Percentiles rank a stretch among this genome's conserved stretches.
Conservation (phyloP, 2,329 filamentous ascomycete genomes). For the Calonectria pteridis region DNA sequence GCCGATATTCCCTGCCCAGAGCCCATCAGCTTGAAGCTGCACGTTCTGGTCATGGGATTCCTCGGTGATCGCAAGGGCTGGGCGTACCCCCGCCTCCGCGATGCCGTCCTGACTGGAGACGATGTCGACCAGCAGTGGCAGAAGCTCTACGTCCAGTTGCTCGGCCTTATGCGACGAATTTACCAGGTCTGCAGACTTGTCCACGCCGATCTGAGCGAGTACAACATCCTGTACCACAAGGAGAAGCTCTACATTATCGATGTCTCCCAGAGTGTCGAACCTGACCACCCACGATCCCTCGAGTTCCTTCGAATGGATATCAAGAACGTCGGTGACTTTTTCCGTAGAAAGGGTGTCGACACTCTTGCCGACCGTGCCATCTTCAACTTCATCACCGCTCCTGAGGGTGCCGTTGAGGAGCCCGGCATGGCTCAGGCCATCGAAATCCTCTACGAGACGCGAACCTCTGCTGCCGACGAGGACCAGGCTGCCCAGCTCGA, state of each 20-base stretch:
- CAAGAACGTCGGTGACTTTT: conserved; percentile 96
- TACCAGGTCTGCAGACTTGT: conserved; percentile 94
- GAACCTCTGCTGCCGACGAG: conserved; percentile 62
- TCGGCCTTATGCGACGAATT: conserved; percentile 91
- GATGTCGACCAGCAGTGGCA: conserved; percentile 81
- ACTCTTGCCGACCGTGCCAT: conserved; percentile 82
- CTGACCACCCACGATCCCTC: conserved; percentile 90
- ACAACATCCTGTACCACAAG: conserved; percentile 94
- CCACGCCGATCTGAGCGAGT: conserved; percentile 97
- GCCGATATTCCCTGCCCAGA: conserved; percentile 93
- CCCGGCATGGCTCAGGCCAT: conserved; percentile 72
- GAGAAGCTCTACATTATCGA: conserved; percentile 92
- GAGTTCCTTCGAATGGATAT: conserved; percentile 99
- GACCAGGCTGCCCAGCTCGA: conserved; percentile 72
- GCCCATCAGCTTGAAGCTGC: conserved; percentile 88
- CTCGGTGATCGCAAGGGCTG: conserved; percentile 88
- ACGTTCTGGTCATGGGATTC: conserved; percentile 96
- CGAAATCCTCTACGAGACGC: conserved; percentile 74
- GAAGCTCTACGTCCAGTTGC: conserved; percentile 82
- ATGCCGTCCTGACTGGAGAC: conserved; percentile 80
- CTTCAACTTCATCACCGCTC: conserved; percentile 84
- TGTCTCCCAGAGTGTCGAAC: conserved; percentile 96
- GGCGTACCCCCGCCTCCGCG: conserved; percentile 88
- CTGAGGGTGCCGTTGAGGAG: conserved; percentile 71
- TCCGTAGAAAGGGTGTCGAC: conserved; percentile 86